Conservation (phyloP, 225 moss, liverwort and hornwort genomes). For the Ulota crispa region DNA sequence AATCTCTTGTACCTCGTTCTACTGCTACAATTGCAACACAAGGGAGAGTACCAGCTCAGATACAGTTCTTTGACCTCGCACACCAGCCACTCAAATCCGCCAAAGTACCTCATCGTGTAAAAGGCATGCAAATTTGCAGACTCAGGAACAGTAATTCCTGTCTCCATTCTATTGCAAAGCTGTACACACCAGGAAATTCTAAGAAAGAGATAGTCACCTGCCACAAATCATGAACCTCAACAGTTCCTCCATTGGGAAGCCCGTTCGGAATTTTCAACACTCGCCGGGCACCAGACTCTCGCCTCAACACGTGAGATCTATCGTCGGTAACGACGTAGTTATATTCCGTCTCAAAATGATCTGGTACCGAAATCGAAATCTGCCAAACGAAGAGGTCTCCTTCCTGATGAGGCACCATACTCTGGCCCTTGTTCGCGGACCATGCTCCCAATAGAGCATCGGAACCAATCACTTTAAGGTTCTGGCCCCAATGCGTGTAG, state of each 20-base stretch:
- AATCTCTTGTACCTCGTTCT: neutral
- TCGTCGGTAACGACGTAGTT: slow-evolving; percentile 76
- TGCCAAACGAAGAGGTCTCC: slow-evolving; percentile 71
- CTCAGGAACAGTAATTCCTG: too few relatives aligned
- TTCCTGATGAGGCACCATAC: slow-evolving; percentile 67
- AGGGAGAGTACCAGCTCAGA: neutral
- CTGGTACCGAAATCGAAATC: slow-evolving; percentile 69
- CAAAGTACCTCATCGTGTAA: neutral
- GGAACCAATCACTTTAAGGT: slow-evolving; percentile 63
- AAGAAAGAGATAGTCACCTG: slow-evolving; percentile 51
- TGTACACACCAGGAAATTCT: too few relatives aligned
- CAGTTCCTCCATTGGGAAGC: slow-evolving; percentile 55
- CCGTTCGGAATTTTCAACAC: slow-evolving; percentile 61
- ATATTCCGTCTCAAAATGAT: slow-evolving; percentile 71
- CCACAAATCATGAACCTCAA: slow-evolving; percentile 82
- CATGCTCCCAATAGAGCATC: slow-evolving; percentile 69
- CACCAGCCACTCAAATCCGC: neutral
- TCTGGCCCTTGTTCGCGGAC: slow-evolving; percentile 50
- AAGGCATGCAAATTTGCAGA: neutral
- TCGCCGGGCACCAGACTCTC: slow-evolving; percentile 72
- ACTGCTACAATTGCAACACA: neutral
- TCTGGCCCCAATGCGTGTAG: slow-evolving; percentile 85
- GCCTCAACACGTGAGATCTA: slow-evolving; percentile 56
- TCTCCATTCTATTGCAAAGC: neutral
- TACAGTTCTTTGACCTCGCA: neutral